A percentile compares a stretch with the other conserved stretches of the same genome.
These are phyloP conservation scores for Penicillium hesseltinei DNA, from an alignment of 2,329 filamentous ascomycete species.

Conservation along the genomic window DNA sequence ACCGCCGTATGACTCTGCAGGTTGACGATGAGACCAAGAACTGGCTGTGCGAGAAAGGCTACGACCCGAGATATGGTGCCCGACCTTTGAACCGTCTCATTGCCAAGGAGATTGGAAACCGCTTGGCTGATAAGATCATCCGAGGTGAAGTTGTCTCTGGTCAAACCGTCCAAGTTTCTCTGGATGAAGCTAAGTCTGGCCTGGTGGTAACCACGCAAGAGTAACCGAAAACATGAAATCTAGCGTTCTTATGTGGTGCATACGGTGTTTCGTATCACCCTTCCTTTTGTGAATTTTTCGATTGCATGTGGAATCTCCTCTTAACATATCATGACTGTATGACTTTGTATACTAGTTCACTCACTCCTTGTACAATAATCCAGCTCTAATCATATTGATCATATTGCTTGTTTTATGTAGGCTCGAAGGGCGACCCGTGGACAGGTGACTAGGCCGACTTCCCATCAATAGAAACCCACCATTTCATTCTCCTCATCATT, in stretches of 20 bases:
- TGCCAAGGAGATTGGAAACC: constrained; percentile 82
- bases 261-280: constrained; percentile 1
- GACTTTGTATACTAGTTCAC: constrained; percentile 15
- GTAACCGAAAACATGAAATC: constrained; percentile 11
- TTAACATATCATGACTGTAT: constrained; percentile 8
- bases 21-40: constrained; percentile 71
- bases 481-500: background rate
- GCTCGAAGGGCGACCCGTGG: background rate
- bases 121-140: constrained; percentile 88
- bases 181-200: constrained; percentile 62
- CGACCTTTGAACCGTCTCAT: constrained; percentile 89
- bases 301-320: constrained; percentile 6
- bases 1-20: constrained; percentile 74
- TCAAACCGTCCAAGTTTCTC: constrained; percentile 66
- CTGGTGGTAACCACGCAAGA: constrained; percentile 50
- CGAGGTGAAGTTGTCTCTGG: constrained; percentile 75
- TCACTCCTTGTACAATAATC: constrained; percentile 11
- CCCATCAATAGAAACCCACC: constrained; percentile 2
- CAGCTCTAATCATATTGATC: background rate
- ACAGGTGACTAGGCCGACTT: background rate
- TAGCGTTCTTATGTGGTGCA: constrained; percentile 3
- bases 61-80: constrained; percentile 88
- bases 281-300: constrained; percentile 3
- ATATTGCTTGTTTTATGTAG: background rate
- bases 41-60: constrained; percentile 87